These are phyloP conservation scores for Candolleomyces eurysporus DNA, from an alignment of 768 basidiomycete species.

Conservation along the genomic window DNA sequence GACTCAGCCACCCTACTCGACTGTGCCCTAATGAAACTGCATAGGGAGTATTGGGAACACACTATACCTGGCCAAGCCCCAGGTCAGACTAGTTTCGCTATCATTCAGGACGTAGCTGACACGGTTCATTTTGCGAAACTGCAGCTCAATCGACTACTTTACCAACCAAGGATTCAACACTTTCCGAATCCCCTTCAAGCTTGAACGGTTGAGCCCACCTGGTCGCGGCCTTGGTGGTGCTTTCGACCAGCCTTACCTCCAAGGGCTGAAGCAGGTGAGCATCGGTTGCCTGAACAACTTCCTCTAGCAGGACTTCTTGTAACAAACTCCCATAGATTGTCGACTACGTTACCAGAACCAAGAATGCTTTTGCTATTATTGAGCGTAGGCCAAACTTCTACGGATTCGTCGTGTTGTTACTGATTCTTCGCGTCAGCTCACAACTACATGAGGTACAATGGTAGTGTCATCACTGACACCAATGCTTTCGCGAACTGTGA, in stretches of 20 bases:
- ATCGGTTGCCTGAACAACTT: background rate
- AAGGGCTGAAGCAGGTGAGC: conserved; percentile 44
- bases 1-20: too few species aligned
- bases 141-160: conserved; percentile 50
- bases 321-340: conserved; percentile 36
- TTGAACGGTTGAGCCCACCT: conserved; percentile 56
- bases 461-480: conserved; percentile 46
- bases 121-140: background rate
- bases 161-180: conserved; percentile 54
- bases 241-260: conserved; percentile 52
- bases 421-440: conserved; percentile 37
- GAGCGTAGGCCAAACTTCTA: conserved; percentile 32
- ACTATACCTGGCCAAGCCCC: conserved; percentile 50
- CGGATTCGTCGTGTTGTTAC: background rate
- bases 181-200: conserved; percentile 59
- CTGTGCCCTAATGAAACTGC: background rate
- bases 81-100: conserved; percentile 22
- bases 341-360: conserved; percentile 52
- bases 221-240: conserved; percentile 51
- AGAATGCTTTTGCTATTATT: conserved; percentile 56
- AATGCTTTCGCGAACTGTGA: conserved; percentile 48
- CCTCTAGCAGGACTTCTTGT: background rate
- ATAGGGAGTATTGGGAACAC: conserved; percentile 35
- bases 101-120: too few species aligned
- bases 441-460: conserved; percentile 62